Evolutionary conservation across 2,329 filamentous ascomycete genomes (phyloP), one percentile per base, ranked within the genome.

Genomic region (Trichophyton simii): DNA sequence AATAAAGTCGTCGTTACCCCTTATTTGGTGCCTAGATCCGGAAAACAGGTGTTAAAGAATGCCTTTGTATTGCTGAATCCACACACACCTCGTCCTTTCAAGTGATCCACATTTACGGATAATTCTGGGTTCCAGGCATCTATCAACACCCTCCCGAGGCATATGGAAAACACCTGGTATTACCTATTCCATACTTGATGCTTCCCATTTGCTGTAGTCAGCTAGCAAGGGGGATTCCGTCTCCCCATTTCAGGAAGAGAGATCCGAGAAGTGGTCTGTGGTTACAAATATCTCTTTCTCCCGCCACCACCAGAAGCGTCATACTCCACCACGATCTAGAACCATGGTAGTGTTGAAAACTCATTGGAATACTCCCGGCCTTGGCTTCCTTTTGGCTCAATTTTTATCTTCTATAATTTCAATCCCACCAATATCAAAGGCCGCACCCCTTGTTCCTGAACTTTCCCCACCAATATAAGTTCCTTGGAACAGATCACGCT

Each of bases 371-470:
- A 20, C 28, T 8, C 8, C 52, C 31, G 25, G 50, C 25, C 28
- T 34, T 55, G 52, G 9, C 34, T 55, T 31, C n/a, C 20, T 36
- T 36, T 34, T n/a, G 52, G 28, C 11, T 54, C 48, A 31, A 7
- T 31, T 28, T 54, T 54, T 28, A 22, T 31, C 15, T 36, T 20
- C 15, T 6, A 20, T 18, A n/a, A 9, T 55, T 55, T 34, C n/a
- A 11, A 22, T 15, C 46, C 46, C 46, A 52, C 46, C 46, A 52
- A 52, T 52, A 11, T 15, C 5, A 25, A 22, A 52, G 25, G 11
- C 22, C 20, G 46, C 8, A 31, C 52, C 52, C 52, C 52, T 55
- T n/a, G 52, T 55, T 55, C 52, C 52, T 55, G 52, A 55, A 55
- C 28, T 13, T 55, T 55, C 50, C 15, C 50, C 52, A 55, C 28